Percentiles rank a stretch among this genome's conserved stretches.
phyloP scores from a whole-genome alignment of 2,329 filamentous ascomycete species.

The Fusarium verticillioides region DNA sequence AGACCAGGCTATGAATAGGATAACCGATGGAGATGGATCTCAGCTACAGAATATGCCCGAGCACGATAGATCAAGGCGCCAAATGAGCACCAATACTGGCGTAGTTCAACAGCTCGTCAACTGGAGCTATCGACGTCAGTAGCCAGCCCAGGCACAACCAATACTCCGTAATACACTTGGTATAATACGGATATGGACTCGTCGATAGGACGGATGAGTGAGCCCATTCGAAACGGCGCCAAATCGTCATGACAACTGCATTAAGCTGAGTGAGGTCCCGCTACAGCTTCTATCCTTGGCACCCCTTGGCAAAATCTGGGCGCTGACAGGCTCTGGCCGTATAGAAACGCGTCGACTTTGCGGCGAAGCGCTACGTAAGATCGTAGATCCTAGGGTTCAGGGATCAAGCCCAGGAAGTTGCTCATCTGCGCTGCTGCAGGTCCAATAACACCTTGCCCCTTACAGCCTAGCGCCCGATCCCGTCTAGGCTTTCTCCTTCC shows the following conservation, averaged over 20 bases:
- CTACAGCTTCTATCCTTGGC: constrained; percentile 27
- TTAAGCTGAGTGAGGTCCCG: constrained; percentile 21
- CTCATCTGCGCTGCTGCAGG: constrained; percentile 32
- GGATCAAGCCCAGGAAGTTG: constrained; percentile 31
- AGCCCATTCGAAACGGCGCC: constrained; percentile 35
- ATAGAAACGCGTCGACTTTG: constrained; percentile 14
- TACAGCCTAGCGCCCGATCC: neutral
- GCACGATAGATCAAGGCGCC: constrained; percentile 4
- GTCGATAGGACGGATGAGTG: neutral
- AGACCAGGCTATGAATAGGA: constrained; percentile 8
- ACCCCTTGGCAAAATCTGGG: constrained; percentile 12
- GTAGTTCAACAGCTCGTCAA: neutral
- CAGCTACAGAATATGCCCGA: neutral
- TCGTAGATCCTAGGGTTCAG: constrained; percentile 39
- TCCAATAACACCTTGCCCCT: constrained; percentile 26
- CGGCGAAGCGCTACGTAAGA: constrained; percentile 35
- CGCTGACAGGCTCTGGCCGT: constrained; percentile 22
- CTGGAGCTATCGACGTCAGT: neutral
- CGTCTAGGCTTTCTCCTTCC: constrained; percentile 15
- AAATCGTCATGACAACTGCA: constrained; percentile 46
- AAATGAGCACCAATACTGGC: neutral
- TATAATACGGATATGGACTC: neutral
- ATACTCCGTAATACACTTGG: neutral
- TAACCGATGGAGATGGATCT: constrained; percentile 28
- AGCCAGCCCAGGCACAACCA: neutral